Conservation (phyloP, 768 basidiomycete genomes). For the Boletus coccyginus region DNA sequence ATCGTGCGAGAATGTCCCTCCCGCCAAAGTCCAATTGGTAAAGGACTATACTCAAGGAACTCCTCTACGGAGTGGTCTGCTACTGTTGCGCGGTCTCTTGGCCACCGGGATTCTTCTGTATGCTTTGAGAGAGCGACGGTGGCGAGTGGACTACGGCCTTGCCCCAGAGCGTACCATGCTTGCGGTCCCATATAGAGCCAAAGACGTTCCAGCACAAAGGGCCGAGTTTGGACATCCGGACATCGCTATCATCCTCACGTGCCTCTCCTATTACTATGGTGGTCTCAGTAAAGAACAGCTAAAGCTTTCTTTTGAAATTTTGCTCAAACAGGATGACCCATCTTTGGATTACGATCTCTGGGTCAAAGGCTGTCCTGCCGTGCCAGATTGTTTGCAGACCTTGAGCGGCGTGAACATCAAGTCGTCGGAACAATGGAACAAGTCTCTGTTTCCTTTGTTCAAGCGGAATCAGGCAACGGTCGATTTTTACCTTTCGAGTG, state of each 20-base stretch:
- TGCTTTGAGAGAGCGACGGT: slow-evolving; percentile 33
- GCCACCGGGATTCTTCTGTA: slow-evolving; percentile 31
- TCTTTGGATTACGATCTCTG: neutral
- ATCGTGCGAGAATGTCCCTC: slow-evolving; percentile 5
- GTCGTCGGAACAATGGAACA: slow-evolving; percentile 26
- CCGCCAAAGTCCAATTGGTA: neutral
- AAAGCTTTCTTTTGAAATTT: neutral
- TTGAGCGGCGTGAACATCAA: slow-evolving; percentile 35
- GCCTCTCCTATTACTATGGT: slow-evolving; percentile 34
- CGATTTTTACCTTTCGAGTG: slow-evolving; percentile 36
- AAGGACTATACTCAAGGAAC: neutral
- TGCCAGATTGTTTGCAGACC: slow-evolving; percentile 21
- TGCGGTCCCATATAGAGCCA: slow-evolving; percentile 39
- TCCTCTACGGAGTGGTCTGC: slow-evolving; percentile 22
- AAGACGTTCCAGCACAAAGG: slow-evolving; percentile 35
- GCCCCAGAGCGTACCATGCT: slow-evolving; percentile 31
- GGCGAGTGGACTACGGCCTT: slow-evolving; percentile 40
- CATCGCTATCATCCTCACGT: slow-evolving; percentile 34
- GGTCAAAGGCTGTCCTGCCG: neutral
- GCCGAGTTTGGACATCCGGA: slow-evolving; percentile 43
- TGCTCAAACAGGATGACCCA: slow-evolving; percentile 25
- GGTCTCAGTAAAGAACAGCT: slow-evolving; percentile 1
- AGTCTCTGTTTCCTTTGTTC: slow-evolving; percentile 29
- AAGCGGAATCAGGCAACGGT: slow-evolving; percentile 28
- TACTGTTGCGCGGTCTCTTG: slow-evolving; percentile 36